These are phyloP conservation scores for Vicia villosa DNA, from an alignment of 306 rosid genomes.

Conservation along the genomic window DNA sequence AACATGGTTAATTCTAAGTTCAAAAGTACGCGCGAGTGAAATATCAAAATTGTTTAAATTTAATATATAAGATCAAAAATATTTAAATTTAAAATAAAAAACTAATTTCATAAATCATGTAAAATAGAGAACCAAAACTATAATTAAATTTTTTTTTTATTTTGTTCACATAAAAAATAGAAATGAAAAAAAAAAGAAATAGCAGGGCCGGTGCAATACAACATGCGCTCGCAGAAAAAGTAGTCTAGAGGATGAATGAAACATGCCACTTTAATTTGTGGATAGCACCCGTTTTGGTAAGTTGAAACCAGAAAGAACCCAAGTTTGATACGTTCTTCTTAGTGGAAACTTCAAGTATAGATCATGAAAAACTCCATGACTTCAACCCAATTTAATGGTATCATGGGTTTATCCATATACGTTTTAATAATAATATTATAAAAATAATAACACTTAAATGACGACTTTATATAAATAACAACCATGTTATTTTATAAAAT, in stretches of 20 bases:
- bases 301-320: slow-evolving; percentile 15
- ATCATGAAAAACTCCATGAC: neutral
- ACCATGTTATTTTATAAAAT: neutral
- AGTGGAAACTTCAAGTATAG: neutral
- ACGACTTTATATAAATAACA: neutral
- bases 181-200: neutral
- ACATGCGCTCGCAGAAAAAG: slow-evolving; percentile 31
- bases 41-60: no score
- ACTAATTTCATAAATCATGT: no score
- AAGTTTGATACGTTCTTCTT: slow-evolving; percentile 22
- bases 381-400: neutral
- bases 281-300: neutral
- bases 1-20: no score
- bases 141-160: no score
- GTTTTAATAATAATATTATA: neutral
- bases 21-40: no score
- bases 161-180: neutral
- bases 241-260: neutral
- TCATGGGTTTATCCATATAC: neutral
- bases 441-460: neutral
- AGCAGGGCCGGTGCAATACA: neutral
- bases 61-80: no score
- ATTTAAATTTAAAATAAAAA: no score
- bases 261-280: slow-evolving; percentile 27
- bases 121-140: no score